Evolutionary conservation across 2,329 filamentous ascomycete species (phyloP).

Genomic region (Tolypocladium pustulatum): DNA sequence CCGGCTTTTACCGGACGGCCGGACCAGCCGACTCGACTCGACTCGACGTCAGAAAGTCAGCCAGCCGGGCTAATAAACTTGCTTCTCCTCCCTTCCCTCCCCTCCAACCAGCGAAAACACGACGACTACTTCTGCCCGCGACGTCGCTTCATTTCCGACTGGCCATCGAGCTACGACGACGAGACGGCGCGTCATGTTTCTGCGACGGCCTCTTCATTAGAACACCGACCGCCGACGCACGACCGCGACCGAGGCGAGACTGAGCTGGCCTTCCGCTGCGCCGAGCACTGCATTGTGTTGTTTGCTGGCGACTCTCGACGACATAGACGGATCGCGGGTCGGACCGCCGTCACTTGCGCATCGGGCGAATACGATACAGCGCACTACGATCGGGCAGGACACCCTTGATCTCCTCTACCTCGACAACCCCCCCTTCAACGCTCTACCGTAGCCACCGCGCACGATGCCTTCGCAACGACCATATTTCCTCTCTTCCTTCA

Average conservation of each 20-base stretch:
- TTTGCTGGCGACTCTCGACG: neutral
- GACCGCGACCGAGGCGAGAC: neutral
- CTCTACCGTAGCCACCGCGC: neutral
- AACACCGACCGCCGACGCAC: neutral
- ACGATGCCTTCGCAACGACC: conserved; percentile 42
- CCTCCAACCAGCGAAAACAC: neutral
- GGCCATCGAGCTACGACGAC: neutral
- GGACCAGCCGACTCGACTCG: neutral
- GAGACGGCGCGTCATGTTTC: neutral
- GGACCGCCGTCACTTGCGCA: neutral
- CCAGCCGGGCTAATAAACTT: neutral
- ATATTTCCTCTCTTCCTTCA: conserved; percentile 46
- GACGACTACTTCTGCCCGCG: neutral
- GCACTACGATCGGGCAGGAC: neutral
- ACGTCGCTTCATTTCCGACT: neutral
- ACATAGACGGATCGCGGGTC: neutral
- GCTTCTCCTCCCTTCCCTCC: neutral
- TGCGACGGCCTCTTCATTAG: neutral
- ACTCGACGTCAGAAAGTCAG: neutral
- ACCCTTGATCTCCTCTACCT: neutral
- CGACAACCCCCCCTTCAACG: neutral
- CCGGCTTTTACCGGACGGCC: conserved; percentile 14
- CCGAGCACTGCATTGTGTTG: neutral
- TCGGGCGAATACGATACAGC: neutral
- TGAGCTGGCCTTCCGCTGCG: neutral